Evolutionary conservation across 2,329 filamentous ascomycete species (phyloP), one percentile per base, ranked within the genome.

Genomic region (Knoxdaviesia proteae): DNA sequence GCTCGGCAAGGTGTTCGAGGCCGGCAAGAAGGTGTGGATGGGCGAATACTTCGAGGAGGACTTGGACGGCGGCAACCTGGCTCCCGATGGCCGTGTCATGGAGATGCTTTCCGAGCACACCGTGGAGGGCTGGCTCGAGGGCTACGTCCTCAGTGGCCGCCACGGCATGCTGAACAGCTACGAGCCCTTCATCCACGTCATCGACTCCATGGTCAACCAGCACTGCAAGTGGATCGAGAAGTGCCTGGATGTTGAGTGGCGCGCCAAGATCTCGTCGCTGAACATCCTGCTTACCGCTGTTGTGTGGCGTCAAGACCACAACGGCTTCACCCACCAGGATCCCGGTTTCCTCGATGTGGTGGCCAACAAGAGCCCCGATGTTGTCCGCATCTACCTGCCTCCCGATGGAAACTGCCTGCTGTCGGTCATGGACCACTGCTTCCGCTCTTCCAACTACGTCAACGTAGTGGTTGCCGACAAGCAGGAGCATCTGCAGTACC

Each of bases 171-270:
- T 87, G 46, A 86, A 84, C 67, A 80, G 75, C 54, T 87, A 87
- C 60, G 81, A 87, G 57, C 79, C 80, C 0, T 87, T 87, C 54
- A 81, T 86, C 46, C 80, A 86, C 53, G 74, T 87, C 51, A 84
- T 87, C 51, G 80, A 86, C 57, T 83, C 77, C 1, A 87, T 87
- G 80, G 80, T 87, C 46, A 84, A 84, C 56, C 80, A 84, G 61
- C 80, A 87, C 60, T 84, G 79, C 64, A 87, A 87, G 58, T 86
- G 80, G 80, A 69, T 86, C 41, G 80, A 87, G 57, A 87, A 86
- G 61, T 81, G 75, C 49, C 63, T 76, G n/a, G 80, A 86, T 53
- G 76, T 86, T 20, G 74, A 80, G 52, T 87, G 81, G 81, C 74
- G 81, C 42, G 71, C 66, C 50, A 77, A 77, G 56, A 63, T 86